Base-by-base conservation (phyloP, 495 filamentous ascomycete species). In the Venustampulla echinocandica region DNA sequence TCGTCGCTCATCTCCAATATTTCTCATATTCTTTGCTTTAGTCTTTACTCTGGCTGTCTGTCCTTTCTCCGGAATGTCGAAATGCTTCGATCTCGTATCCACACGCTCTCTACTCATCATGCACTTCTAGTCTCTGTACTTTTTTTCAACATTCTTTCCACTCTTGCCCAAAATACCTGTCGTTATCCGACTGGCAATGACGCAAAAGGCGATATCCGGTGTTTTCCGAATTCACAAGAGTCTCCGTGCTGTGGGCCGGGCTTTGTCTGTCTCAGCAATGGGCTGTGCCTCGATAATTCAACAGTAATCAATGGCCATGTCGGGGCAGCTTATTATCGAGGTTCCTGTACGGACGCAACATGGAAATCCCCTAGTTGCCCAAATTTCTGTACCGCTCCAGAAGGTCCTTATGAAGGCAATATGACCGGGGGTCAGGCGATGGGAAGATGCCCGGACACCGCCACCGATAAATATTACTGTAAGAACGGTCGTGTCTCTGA, bases 181-280 rank as follows among this genome's bases (percentile, higher is more conserved):
- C 57, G 49, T 44, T 60, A 57, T 27, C 57, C 57, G 9, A 47
- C 54, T 36, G 48, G 51, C 15, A 25, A 37, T 4, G 15, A 43
- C 4, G 35, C 57, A 10, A 15, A 20, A 2, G 42, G 45, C 28
- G 57, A 60, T 40, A 36, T 37, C 0, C 54, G 47, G 0, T 60
- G 57, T 42, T 37, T 30, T 2, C 41, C 47, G 28, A 27, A 21
- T 37, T 47, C 49, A 10, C 10, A 27, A 19, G 40, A 57, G 22
- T 46, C 57, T n/a, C 20, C 42, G 7, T 60, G 57, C 24, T 60
- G 57, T 33, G 54, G 54, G 6, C 41, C 35, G 13, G 57, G 57
- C 13, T 60, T 52, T 44, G 51, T 47, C 5, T 60, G 57, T 37
- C 45, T 60, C 6, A 37, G 45, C 34, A 49, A 54, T 32, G 27